Conservation (phyloP, 306 rosid species). For the Vachellia collinsii region DNA sequence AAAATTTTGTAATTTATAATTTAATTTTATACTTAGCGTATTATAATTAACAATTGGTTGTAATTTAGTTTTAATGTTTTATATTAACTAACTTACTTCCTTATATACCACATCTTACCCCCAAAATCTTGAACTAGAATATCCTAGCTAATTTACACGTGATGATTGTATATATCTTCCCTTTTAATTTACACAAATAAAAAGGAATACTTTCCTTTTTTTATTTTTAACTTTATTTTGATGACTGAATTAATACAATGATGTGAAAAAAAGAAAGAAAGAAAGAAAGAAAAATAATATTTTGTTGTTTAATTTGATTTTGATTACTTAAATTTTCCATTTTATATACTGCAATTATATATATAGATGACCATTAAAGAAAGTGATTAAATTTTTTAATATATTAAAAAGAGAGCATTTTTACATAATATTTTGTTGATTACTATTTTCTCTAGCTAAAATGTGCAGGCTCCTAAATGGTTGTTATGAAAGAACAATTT, state of each 20-base stretch:
- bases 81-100: no score
- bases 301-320: no score
- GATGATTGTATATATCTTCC: background rate
- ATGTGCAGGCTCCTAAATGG: background rate
- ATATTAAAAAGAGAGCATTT: background rate
- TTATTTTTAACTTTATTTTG: background rate
- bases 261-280: background rate
- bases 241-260: background rate
- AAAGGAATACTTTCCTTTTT: background rate
- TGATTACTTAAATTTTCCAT: background rate
- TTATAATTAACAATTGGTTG: no score
- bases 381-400: background rate
- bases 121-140: background rate
- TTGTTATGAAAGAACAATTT: no score
- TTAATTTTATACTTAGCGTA: no score
- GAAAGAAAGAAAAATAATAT: background rate
- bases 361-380: background rate
- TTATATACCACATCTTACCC: background rate
- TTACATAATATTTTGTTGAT: background rate
- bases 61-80: no score
- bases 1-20: no score
- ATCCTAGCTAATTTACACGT: background rate
- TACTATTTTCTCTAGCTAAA: background rate
- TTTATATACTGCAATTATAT: background rate
- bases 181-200: background rate